Evolutionary conservation across 2,329 filamentous ascomycete genomes (phyloP).

Genomic region (Fusarium mangiferae): DNA sequence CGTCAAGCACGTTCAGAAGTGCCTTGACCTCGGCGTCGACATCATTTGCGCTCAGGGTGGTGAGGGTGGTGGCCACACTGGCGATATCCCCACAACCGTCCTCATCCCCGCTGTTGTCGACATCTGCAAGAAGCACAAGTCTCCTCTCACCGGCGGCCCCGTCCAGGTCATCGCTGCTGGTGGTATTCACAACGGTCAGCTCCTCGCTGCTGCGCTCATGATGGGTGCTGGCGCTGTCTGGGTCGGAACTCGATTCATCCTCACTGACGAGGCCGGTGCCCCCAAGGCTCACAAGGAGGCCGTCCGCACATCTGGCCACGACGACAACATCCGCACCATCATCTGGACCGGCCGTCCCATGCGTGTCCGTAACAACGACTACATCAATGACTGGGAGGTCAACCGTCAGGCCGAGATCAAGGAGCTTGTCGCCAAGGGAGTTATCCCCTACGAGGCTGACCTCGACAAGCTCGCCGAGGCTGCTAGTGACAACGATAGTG

Average conservation of each 20-base stretch:
- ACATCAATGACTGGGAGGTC: constrained; percentile 96
- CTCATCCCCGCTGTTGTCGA: constrained; percentile 93
- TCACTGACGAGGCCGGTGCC: constrained; percentile 93
- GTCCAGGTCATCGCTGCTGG: constrained; percentile 95
- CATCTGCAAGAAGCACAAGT: constrained; percentile 81
- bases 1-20: constrained; percentile 98
- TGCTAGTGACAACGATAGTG: constrained; percentile 74
- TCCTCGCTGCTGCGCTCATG: constrained; percentile 89
- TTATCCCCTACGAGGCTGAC: constrained; percentile 94
- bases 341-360: constrained; percentile 98
- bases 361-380: constrained; percentile 91
- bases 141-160: constrained; percentile 84
- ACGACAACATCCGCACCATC: constrained; percentile 96
- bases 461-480: constrained; percentile 80
- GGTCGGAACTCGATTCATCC: constrained; percentile 96
- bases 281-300: constrained; percentile 95
- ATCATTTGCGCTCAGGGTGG: constrained; percentile 99
- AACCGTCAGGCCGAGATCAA: constrained; percentile 92
- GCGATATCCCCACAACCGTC: constrained; percentile 89
- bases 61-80: constrained; percentile 96
- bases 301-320: constrained; percentile 88
- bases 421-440: constrained; percentile 86
- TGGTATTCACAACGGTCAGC: constrained; percentile 92
- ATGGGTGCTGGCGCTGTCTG: constrained; percentile 93
- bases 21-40: constrained; percentile 89